Percentiles rank a stretch among this genome's conserved stretches.
Conservation (phyloP, 208 protist species). For the Strigomonas galati region DNA sequence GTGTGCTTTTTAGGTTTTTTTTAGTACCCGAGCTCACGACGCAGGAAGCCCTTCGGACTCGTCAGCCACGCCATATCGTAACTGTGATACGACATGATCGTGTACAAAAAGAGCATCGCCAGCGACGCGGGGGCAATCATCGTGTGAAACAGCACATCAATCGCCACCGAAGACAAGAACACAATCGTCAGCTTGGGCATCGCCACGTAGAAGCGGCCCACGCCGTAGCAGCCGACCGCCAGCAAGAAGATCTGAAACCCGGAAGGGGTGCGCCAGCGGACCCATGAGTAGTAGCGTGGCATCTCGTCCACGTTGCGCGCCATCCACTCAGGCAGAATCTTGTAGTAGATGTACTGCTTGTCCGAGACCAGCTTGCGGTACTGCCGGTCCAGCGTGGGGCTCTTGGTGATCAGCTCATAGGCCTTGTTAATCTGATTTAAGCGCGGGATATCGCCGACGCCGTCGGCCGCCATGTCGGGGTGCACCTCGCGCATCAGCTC, state of each 20-base stretch:
- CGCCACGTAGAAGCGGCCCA: constrained; percentile 72
- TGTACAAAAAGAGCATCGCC: constrained; percentile 81
- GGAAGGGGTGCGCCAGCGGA: constrained; percentile 71
- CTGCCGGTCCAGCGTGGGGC: constrained; percentile 79
- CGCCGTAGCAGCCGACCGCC: constrained; percentile 55
- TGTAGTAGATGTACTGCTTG: constrained; percentile 87
- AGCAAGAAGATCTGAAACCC: constrained; percentile 69
- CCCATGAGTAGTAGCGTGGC: constrained; percentile 88
- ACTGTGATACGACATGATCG: constrained; percentile 74
- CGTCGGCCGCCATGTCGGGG: constrained; percentile 70
- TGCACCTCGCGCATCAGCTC: constrained; percentile 84
- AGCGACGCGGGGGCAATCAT: constrained; percentile 83
- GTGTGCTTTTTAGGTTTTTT: background rate
- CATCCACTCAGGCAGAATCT: constrained; percentile 89
- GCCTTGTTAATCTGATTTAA: constrained; percentile 89
- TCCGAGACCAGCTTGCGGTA: constrained; percentile 87
- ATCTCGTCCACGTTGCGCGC: constrained; percentile 90
- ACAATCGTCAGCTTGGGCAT: constrained; percentile 71
- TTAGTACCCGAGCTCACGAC: constrained; percentile 83
- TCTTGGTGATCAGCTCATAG: constrained; percentile 87
- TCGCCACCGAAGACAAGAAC: constrained; percentile 47
- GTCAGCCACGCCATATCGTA: constrained; percentile 89
- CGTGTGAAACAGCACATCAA: constrained; percentile 81
- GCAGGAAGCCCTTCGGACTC: constrained; percentile 83
- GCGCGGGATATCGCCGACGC: constrained; percentile 68